Percentiles rank a stretch among this genome's conserved stretches.
phyloP scores from a whole-genome alignment of 2,329 filamentous ascomycete genomes.

The Leptographium galeiforme region DNA sequence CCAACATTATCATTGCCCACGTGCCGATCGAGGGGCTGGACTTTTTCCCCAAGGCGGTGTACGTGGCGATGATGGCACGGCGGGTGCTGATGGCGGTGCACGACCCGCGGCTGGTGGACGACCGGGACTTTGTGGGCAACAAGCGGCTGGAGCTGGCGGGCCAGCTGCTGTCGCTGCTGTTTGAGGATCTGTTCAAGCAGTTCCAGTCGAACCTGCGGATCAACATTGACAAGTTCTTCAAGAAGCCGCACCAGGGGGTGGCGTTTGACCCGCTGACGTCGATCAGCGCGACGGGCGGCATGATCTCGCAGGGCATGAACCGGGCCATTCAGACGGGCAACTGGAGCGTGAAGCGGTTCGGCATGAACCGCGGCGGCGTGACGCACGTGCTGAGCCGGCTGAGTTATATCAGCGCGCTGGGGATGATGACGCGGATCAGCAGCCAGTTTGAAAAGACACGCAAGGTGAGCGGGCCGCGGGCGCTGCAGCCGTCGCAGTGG shows the following conservation, averaged over 20 bases:
- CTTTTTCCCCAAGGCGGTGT: conserved; percentile 93
- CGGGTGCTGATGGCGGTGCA: conserved; percentile 88
- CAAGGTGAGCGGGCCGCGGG: conserved; percentile 91
- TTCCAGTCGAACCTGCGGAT: conserved; percentile 82
- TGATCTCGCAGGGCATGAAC: conserved; percentile 87
- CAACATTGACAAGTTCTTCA: conserved; percentile 88
- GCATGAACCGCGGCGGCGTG: conserved; percentile 94
- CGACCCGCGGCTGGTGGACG: conserved; percentile 80
- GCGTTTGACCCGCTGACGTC: conserved; percentile 79
- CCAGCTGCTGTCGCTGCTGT: conserved; percentile 82
- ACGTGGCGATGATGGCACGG: conserved; percentile 95
- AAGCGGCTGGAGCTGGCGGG: conserved; percentile 91
- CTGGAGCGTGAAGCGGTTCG: conserved; percentile 95
- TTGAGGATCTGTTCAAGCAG: conserved; percentile 96
- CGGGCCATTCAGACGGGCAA: conserved; percentile 95
- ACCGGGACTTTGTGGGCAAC: conserved; percentile 95
- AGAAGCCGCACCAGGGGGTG: conserved; percentile 80
- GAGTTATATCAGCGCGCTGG: conserved; percentile 90
- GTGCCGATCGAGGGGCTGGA: conserved; percentile 84
- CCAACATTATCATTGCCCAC: conserved; percentile 87
- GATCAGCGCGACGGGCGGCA: conserved; percentile 70
- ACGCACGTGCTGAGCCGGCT: conserved; percentile 91
- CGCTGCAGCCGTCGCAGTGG: conserved; percentile 92
- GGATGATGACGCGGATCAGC: conserved; percentile 99
- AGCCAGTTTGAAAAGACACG: conserved; percentile 98